A percentile compares a stretch with the other conserved stretches of the same genome.
Conservation (phyloP, 2,329 filamentous ascomycete species). For the Neonectria punicea region DNA sequence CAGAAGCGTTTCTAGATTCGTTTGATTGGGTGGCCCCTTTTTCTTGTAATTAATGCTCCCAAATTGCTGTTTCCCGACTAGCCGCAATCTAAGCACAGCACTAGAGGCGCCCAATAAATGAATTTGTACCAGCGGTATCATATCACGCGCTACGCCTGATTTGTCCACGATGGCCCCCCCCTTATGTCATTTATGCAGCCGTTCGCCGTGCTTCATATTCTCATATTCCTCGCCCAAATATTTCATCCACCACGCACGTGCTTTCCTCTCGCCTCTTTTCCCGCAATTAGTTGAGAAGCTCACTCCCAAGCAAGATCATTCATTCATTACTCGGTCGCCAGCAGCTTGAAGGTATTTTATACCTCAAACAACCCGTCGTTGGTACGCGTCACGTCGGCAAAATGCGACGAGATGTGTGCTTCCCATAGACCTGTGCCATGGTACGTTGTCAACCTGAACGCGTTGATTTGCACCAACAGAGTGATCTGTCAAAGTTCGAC, state of each 20-base stretch:
- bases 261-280: neutral
- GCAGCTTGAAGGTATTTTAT: neutral
- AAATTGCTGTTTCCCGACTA: constrained; percentile 3
- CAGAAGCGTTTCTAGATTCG: neutral
- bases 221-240: no score
- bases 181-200: neutral
- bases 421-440: neutral
- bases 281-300: neutral
- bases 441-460: neutral
- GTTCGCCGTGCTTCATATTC: neutral
- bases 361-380: neutral
- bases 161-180: neutral
- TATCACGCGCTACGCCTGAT: neutral
- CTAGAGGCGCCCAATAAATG: neutral
- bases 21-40: neutral
- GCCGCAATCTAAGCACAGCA: neutral
- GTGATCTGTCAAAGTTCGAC: neutral
- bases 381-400: neutral
- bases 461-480: neutral
- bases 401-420: neutral
- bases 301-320: neutral
- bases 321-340: neutral
- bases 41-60: neutral
- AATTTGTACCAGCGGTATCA: neutral
- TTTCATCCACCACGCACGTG: neutral